Evolutionary conservation across 495 filamentous ascomycete genomes (phyloP), one percentile per base, ranked within the genome.

Genomic region (Lindgomyces ingoldianus): DNA sequence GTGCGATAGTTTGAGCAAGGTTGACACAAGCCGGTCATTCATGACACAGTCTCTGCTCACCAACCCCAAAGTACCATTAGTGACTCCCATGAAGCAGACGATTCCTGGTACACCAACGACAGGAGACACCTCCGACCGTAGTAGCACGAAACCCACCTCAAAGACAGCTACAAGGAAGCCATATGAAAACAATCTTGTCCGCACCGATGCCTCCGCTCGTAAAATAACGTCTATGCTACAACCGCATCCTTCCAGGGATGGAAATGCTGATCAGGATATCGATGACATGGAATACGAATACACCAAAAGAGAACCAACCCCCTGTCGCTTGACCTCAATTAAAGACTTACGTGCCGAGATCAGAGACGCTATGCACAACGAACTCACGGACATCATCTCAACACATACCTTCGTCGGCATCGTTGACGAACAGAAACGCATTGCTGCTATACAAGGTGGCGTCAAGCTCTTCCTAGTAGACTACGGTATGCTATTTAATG

Each of bases 181-280:
- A 14, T 89, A 94, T 69, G 93, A 97, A 62, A 92, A 91, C 74
- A 93, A 89, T 56, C 85, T 98, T 22, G 85, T 98, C 36, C 88
- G 95, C 14, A 97, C 93, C 14, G 95, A 99, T 74, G 85, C 93
- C 8, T 90, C 88, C 58, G 76, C 90, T 56, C 89, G 93, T 56
- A 99, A 98, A 74, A 98, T 99, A 65, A 99, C 95, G 2, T 90
- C 90, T 49, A 96, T 99, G 92, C 81, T 99, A 14, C 75, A 85
- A 10, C 80, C 85, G 10, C 60, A 63, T 48, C 58, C 60, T 18
- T 66, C 72, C 18, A 58, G 52, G 9, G 71, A 66, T 21, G 44
- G 69, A 21, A 62, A 50, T 6, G 60, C 27, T 3, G 60, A 64
- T 10, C 61, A 57, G 65, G 9, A 74, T 26, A 16, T 57, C 64